Evolutionary conservation across 1,284 basidiomycete species (phyloP), one percentile per base, ranked within the genome.

Genomic region (Pseudozyma tsukubaensis): DNA sequence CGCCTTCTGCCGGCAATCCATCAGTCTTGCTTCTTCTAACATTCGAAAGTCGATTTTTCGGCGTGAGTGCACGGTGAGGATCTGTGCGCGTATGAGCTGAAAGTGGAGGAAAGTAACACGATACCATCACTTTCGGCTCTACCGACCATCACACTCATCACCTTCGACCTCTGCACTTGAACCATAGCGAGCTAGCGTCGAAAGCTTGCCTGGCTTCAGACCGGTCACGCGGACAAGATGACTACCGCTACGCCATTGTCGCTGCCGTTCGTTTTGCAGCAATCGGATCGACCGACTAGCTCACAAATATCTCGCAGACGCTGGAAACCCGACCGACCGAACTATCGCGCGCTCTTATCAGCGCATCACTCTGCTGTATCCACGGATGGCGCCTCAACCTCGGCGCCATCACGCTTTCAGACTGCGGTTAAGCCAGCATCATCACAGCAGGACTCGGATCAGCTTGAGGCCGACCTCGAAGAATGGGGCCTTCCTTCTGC

Each of bases 401-500:
- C 35, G 10, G 13, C 59, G 18, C 34, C 42, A 2, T 60, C 53
- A 9, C 67, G 54, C 6, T 1, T 29, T 7, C 42, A 37, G 19
- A 45, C 37, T n/a, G 32, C n/a, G 0, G 1, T 34, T 13, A 64
- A 56, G 10, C 8, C 37, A 9, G 14, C 59, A 13, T 11, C 29
- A 8, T n/a, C 50, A 4, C 37, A 51, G 2, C 4, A 44, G 10
- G 53, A 64, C n/a, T 14, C 29, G 9, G 67, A 64, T 24, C 67
- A 70, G 29, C 49, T 64, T 21, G 67, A 70, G 45, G 45, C 53
- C 2, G 67, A 70, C 14, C 40, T 64, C 7, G 39, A 70, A 35
- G 57, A 64, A 35, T 70, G 67, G 67, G 67, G 67, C n/a, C 53
- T 70, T 19, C 61, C 67, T 32, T 57, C 61, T 16, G 14, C 32